phyloP scores from a whole-genome alignment of 305 asterid genomes.

The Solanum hybrid region DNA sequence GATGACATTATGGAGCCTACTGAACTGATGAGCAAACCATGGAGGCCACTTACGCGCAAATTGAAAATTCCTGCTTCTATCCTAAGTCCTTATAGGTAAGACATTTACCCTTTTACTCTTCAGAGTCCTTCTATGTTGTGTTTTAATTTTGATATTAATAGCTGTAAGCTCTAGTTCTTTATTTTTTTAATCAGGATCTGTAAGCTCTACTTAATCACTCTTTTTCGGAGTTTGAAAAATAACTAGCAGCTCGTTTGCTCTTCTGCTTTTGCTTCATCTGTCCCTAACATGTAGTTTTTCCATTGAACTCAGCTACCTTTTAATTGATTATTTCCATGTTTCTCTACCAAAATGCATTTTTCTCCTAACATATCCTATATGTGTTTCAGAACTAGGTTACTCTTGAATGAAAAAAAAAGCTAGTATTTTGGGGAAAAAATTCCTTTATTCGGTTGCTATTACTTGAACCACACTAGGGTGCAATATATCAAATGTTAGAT shows the following conservation, averaged over 20 bases:
- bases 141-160: neutral
- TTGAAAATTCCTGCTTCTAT: constrained; percentile 68
- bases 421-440: neutral
- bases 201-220: neutral
- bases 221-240: neutral
- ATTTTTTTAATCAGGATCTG: neutral
- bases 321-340: neutral
- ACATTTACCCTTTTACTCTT: neutral
- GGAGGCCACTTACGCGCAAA: constrained; percentile 88
- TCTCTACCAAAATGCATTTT: neutral
- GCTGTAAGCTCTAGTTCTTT: neutral
- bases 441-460: neutral
- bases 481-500: neutral
- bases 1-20: constrained; percentile 34
- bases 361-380: neutral
- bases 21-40: constrained; percentile 53
- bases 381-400: neutral
- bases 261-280: neutral
- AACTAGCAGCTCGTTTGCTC: neutral
- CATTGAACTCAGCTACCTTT: neutral
- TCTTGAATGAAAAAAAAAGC: neutral
- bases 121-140: neutral
- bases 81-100: constrained; percentile 72
- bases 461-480: neutral
- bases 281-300: neutral